These are phyloP conservation scores for Tricholoma sp. DNA, from an alignment of 768 basidiomycete genomes.

Conservation along the genomic window DNA sequence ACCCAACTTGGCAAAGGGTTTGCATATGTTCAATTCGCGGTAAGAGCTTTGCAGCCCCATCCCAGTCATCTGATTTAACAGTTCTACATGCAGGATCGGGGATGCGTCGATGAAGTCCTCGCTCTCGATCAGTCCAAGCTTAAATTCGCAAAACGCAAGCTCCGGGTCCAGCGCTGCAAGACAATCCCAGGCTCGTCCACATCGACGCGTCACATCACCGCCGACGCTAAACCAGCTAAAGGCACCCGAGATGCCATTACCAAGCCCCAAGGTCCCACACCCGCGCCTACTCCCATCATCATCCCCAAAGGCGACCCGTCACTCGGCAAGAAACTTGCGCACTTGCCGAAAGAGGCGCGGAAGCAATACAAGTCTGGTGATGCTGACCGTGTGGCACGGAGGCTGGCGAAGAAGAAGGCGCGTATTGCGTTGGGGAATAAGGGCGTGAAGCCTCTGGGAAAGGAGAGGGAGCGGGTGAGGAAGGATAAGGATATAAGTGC, in stretches of 20 bases:
- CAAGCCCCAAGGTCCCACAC: slow-evolving; percentile 1
- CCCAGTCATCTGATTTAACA: neutral
- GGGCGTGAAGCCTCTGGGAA: slow-evolving; percentile 28
- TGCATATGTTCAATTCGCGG: slow-evolving; percentile 85
- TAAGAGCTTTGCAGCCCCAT: slow-evolving; percentile 32
- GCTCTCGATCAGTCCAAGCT: slow-evolving; percentile 73
- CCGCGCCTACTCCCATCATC: slow-evolving; percentile 18
- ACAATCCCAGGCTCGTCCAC: slow-evolving; percentile 43
- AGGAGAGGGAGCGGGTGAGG: slow-evolving; percentile 44
- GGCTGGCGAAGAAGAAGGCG: slow-evolving; percentile 88
- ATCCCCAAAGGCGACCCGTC: slow-evolving; percentile 78
- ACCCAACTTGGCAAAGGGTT: slow-evolving; percentile 96
- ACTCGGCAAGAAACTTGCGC: slow-evolving; percentile 73
- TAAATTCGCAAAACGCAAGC: slow-evolving; percentile 89
- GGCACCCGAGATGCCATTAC: slow-evolving; percentile 9
- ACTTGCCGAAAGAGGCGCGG: slow-evolving; percentile 80
- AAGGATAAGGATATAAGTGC: slow-evolving; percentile 24
- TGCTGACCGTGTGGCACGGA: slow-evolving; percentile 73
- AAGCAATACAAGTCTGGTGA: slow-evolving; percentile 79
- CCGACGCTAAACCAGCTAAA: slow-evolving; percentile 18
- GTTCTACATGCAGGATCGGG: slow-evolving; percentile 57
- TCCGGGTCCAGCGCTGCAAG: slow-evolving; percentile 90
- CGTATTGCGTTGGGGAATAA: slow-evolving; percentile 41
- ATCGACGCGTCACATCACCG: slow-evolving; percentile 18
- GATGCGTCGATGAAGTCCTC: slow-evolving; percentile 89